Base-by-base conservation (phyloP, 2,329 filamentous ascomycete species). In the Tolypocladium ovalisporum region DNA sequence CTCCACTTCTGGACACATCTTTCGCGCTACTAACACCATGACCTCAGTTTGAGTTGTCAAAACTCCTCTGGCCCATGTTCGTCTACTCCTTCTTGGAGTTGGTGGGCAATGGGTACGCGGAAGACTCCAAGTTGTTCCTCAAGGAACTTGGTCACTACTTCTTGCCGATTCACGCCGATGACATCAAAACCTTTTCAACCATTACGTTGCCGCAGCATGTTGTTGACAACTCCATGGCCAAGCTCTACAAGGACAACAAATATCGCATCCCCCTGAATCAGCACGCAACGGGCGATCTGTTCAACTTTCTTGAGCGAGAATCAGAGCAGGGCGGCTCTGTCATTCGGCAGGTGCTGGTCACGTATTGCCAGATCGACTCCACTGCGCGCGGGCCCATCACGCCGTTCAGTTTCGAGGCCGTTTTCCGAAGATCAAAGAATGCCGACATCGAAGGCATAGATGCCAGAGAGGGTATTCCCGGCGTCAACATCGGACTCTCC, bases 81-180 rank as follows among this genome's bases (percentile, higher is more conserved):
- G 89, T 97, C 54, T 96, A 99, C 72, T 94, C 90, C 0, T 97
- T 89, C 68, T 77, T 99, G 32, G 86, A 90, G 58, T 81, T 97
- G 57, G 81, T 95, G 34, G 79, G 79, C 37, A 83, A 90, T 59
- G 85, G 84, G 61, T 91, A 88, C 64, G 75, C 82, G 1, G 82
- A 83, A 42, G 90, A 96, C 58, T 85, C 86, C 17, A 85, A 88
- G 62, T 76, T 80, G 2, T 93, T 96, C 67, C 85, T 95, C 60
- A 80, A 83, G 34, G 77, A 81, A 5, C 85, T 89, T 66, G 85
- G 84, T 56, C 66, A 71, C 2, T 71, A 85, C 56, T 97, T 97
- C 65, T 84, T 91, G 63, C 81, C 81, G 29, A 82, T 89, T 55
- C 92, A 96, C 64, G 81, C 80, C 15, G 89, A 96, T 62, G 91